Conservation (phyloP, 2,329 filamentous ascomycete species). For the Pseudopyricularia cyperi region DNA sequence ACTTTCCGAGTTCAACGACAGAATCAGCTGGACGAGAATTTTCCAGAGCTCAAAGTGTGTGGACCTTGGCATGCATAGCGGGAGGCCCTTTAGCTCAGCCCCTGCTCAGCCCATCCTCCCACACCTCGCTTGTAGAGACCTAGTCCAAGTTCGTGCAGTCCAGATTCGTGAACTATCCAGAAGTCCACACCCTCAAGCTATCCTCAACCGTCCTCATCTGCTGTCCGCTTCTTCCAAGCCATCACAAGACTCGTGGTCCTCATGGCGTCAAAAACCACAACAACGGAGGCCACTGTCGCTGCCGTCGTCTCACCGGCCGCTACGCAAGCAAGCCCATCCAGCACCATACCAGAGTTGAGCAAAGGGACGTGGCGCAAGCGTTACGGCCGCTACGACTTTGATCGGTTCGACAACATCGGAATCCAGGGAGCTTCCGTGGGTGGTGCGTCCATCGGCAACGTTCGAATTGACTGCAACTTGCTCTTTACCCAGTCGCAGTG, state of each 20-base stretch:
- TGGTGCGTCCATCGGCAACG: conserved; percentile 2
- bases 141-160: no score
- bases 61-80: no score
- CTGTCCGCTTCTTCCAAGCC: neutral
- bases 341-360: neutral
- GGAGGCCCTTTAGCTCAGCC: no score
- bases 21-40: no score
- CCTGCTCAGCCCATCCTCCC: no score
- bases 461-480: conserved; percentile 4
- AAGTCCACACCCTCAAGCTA: no score
- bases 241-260: neutral
- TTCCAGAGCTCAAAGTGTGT: no score
- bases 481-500: conserved; percentile 3
- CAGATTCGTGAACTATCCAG: no score
- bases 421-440: conserved; percentile 3
- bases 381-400: conserved; percentile 5
- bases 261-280: neutral
- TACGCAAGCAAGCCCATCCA: no score
- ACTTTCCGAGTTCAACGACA: no score
- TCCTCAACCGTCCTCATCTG: neutral
- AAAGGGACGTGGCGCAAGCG: neutral
- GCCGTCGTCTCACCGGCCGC: neutral
- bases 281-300: neutral
- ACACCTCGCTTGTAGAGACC: no score
- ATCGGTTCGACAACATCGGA: conserved; percentile 2